These are phyloP conservation scores for Blastobotrys muscicola DNA, from an alignment of 805 yeast genomes.

Conservation along the genomic window DNA sequence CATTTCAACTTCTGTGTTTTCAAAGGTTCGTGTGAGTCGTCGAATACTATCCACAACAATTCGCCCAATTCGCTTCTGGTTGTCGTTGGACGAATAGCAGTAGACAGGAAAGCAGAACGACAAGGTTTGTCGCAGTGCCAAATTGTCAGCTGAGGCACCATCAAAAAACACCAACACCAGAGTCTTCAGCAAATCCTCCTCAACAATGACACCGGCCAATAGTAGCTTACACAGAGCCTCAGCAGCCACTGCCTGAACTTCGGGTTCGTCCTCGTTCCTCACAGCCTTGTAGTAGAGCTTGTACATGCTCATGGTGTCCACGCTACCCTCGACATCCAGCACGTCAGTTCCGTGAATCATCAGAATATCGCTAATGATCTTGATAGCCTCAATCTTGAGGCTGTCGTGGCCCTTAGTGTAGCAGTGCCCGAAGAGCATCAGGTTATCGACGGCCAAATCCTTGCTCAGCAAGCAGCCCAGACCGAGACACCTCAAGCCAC, in stretches of 20 bases:
- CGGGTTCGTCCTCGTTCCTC: constrained; percentile 41
- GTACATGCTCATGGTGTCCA: constrained; percentile 51
- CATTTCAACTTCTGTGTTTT: constrained; percentile 26
- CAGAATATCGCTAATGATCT: constrained; percentile 67
- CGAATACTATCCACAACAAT: constrained; percentile 23
- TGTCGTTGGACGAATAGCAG: constrained; percentile 62
- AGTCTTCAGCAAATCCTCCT: constrained; percentile 51
- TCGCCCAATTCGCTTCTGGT: constrained; percentile 56
- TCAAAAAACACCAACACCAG: constrained; percentile 67
- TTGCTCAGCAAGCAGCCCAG: constrained; percentile 64
- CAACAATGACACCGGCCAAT: constrained; percentile 64
- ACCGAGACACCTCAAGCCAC: constrained; percentile 71
- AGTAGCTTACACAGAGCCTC: constrained; percentile 79
- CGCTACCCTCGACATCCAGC: constrained; percentile 50
- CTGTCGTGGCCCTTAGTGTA: constrained; percentile 58
- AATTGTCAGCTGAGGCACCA: constrained; percentile 53
- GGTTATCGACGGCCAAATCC: constrained; percentile 52
- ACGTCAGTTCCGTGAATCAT: constrained; percentile 67
- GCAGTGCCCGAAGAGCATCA: constrained; percentile 59
- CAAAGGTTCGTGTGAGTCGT: constrained; percentile 41
- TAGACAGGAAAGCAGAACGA: constrained; percentile 85
- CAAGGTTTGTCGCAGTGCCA: constrained; percentile 64
- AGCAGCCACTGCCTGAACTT: constrained; percentile 70
- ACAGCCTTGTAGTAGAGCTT: constrained; percentile 60
- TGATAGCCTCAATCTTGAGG: constrained; percentile 51